A percentile compares a stretch with the other conserved stretches of the same genome.
Evolutionary conservation across 345 rosid genomes (phyloP).

Genomic region (Heritiera fomes): DNA sequence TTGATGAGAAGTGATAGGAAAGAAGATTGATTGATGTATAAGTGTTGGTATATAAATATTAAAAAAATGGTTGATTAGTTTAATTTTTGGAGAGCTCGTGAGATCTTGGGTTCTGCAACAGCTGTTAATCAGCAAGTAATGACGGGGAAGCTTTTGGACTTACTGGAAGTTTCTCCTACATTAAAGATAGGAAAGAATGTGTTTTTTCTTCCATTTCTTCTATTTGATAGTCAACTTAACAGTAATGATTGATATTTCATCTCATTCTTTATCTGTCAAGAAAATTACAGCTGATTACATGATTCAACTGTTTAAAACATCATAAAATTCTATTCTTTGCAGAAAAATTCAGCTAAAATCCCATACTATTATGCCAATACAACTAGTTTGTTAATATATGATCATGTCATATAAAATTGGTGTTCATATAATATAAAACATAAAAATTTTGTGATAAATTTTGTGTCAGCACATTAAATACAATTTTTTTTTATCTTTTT

Average conservation of each 20-base stretch:
- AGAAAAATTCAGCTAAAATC: too few species aligned
- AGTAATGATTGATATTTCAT: slow-evolving; percentile 8
- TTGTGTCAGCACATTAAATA: too few species aligned
- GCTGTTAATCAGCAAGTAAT: slow-evolving; percentile 46
- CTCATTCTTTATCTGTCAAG: slow-evolving; percentile 17
- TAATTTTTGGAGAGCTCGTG: slow-evolving; percentile 48
- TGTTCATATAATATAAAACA: too few species aligned
- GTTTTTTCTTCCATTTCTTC: slow-evolving; percentile 32
- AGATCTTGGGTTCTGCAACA: slow-evolving; percentile 53
- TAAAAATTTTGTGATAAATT: too few species aligned
- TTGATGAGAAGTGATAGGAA: slow-evolving; percentile 33
- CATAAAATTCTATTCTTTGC: neutral
- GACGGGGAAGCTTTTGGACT: slow-evolving; percentile 51
- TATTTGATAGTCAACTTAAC: slow-evolving; percentile 31
- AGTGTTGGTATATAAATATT: slow-evolving; percentile 33
- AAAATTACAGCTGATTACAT: slow-evolving; percentile 1
- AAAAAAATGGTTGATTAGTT: slow-evolving; percentile 25
- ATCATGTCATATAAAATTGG: too few species aligned
- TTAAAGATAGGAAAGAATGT: slow-evolving; percentile 64
- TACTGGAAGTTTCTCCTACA: slow-evolving; percentile 59
- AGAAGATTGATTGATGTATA: slow-evolving; percentile 37
- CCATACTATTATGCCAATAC: too few species aligned
- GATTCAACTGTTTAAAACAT: neutral
- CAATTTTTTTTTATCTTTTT: too few species aligned
- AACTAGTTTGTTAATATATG: too few species aligned